Evolutionary conservation across 1,139 yeast genomes (phyloP), one percentile per base, ranked within the genome.

Genomic region (Yarrowia galli): DNA sequence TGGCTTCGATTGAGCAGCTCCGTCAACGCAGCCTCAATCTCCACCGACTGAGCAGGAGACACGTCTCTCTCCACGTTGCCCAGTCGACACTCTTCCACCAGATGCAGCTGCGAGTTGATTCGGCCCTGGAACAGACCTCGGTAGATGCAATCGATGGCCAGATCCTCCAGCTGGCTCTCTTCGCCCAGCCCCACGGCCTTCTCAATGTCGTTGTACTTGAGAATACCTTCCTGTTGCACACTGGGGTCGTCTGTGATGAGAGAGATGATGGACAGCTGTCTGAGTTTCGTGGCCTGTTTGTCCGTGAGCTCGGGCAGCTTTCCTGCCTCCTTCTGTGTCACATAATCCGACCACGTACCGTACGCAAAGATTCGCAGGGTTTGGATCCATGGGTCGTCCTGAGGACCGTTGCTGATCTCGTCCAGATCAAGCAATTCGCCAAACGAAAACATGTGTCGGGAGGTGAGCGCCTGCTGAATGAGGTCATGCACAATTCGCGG

Each of bases 81-180:
- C 18, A 68, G 68, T 28, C 67, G 61, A 12, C 67, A 49, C 4
- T 73, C 69, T 35, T 69, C 69, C 2, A 74, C 49, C 35, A 32
- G 66, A 46, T 54, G 67, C n/a, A 56, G 36, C 56, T 56, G 68
- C 10, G 73, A 71, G 65, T 74, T 72, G 40, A 74, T 53, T 36
- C 68, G 53, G 35, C 74, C 76, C 18, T 48, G 48, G 10, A 74
- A 42, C 42, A 66, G 66, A 8, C 74, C 75, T 8, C 67, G 63
- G 54, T 70, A 71, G 15, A 74, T 67, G n/a, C 74, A 72, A 4
- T 69, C 69, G 22, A 74, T 56, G 10, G 73, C 68, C 16, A 69
- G 49, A 25, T 67, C 68, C 68, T 73, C 75, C 5, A 74, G 67
- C n/a, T 68, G 45, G 38, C 46, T 58, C 25, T 68, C 32, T 22